Evolutionary conservation across 305 asterid genomes (phyloP).

Genomic region (Petunia hybrid): DNA sequence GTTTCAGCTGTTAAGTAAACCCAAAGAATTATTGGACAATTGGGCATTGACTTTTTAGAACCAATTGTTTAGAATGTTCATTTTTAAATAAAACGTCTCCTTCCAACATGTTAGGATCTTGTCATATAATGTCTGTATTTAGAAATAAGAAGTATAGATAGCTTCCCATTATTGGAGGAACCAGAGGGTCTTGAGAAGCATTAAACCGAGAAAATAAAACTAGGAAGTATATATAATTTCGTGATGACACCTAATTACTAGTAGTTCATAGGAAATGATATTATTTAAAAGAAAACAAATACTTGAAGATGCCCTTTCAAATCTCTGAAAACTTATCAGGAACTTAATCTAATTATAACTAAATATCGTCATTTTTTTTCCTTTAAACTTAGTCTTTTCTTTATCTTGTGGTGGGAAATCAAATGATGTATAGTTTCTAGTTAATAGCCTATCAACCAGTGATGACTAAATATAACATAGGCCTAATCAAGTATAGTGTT

Average conservation of each 20-base stretch:
- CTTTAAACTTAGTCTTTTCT: not conserved
- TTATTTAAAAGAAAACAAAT: conserved; percentile 21
- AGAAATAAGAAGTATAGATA: not conserved
- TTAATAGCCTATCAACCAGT: conserved; percentile 4
- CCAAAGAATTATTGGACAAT: not conserved
- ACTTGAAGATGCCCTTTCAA: conserved; percentile 40
- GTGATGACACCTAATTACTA: no score
- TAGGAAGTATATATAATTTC: no score
- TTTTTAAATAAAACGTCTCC: not conserved
- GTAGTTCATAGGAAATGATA: no score
- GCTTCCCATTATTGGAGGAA: conserved; percentile 33
- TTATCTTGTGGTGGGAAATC: conserved; percentile 22
- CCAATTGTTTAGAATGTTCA: not conserved
- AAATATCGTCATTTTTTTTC: not conserved
- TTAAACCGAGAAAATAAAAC: no score
- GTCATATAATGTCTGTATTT: conserved; percentile 22
- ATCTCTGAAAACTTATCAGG: conserved; percentile 35
- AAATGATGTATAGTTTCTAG: not conserved
- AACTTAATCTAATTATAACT: not conserved
- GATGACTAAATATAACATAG: not conserved
- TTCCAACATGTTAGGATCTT: conserved; percentile 30
- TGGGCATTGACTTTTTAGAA: not conserved
- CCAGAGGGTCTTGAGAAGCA: conserved; percentile 42
- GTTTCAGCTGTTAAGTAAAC: not conserved
- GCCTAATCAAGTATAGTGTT: not conserved